Evolutionary conservation across 768 basidiomycete species (phyloP).

Genomic region (Myochromella boudieri): DNA sequence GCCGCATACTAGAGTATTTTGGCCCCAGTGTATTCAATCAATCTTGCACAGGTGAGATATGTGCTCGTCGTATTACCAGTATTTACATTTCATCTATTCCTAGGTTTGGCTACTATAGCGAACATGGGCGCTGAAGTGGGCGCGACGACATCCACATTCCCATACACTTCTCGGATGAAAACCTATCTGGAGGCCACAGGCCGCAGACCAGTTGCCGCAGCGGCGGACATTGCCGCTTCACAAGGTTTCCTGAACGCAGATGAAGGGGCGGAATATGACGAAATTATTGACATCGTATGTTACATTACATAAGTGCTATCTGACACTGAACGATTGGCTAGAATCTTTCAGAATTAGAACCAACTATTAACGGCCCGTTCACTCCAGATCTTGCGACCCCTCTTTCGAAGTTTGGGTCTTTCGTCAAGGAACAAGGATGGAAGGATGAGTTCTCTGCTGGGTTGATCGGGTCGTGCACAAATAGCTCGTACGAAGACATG

Average conservation of each 20-base stretch:
- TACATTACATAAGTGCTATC: slow-evolving; percentile 22
- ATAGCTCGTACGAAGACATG: slow-evolving; percentile 97
- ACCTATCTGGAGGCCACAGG: slow-evolving; percentile 89
- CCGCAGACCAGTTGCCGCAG: slow-evolving; percentile 78
- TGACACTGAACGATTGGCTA: slow-evolving; percentile 27
- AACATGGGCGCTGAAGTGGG: slow-evolving; percentile 99
- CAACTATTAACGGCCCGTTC: slow-evolving; percentile 94
- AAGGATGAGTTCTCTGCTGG: slow-evolving; percentile 89
- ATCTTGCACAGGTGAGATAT: slow-evolving; percentile 80
- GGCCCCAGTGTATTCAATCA: slow-evolving; percentile 87
- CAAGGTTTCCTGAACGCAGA: slow-evolving; percentile 82
- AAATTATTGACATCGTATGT: slow-evolving; percentile 85
- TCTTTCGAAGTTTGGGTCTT: slow-evolving; percentile 79
- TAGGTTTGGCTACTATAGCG: slow-evolving; percentile 90
- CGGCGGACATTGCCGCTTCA: slow-evolving; percentile 81
- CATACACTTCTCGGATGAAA: slow-evolving; percentile 89
- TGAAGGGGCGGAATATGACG: slow-evolving; percentile 88
- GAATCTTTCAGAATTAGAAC: slow-evolving; percentile 88
- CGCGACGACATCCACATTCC: slow-evolving; percentile 98
- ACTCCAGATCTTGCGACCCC: slow-evolving; percentile 97
- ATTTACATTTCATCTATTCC: background rate
- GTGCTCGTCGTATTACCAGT: background rate
- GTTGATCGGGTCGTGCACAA: slow-evolving; percentile 98
- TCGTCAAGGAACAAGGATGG: slow-evolving; percentile 87
- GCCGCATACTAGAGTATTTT: slow-evolving; percentile 94